Conservation (phyloP, 805 yeast genomes). For the Wickerhamiella siamensis region DNA sequence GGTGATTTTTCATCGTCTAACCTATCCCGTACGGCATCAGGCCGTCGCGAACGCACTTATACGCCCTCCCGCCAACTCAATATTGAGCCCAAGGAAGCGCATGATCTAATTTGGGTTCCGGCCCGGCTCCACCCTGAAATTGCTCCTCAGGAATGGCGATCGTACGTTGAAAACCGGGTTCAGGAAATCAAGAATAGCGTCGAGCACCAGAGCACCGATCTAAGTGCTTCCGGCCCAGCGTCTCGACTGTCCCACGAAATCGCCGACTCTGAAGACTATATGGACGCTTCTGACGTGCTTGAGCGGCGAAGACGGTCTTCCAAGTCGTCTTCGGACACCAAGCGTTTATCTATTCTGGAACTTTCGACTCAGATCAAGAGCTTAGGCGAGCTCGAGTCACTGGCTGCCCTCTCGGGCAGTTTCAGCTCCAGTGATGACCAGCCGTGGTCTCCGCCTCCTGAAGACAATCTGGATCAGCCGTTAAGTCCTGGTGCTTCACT, state of each 20-base stretch:
- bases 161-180: conserved; percentile 28
- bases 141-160: conserved; percentile 67
- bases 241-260: conserved; percentile 25
- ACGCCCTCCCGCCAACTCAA: conserved; percentile 2
- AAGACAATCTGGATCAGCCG: not conserved
- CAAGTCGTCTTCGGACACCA: conserved; percentile 7
- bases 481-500: conserved; percentile 3
- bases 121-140: conserved; percentile 87
- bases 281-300: conserved; percentile 24
- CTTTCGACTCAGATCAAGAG: conserved; percentile 58
- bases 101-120: conserved; percentile 79
- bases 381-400: conserved; percentile 45
- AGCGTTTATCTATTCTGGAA: conserved; percentile 21
- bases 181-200: conserved; percentile 21
- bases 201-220: conserved; percentile 10
- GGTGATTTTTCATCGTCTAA: too few species aligned
- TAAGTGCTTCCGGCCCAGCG: conserved; percentile 1
- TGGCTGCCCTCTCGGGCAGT: conserved; percentile 48
- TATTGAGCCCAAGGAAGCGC: conserved; percentile 1
- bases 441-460: not conserved
- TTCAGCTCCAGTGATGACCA: not conserved
- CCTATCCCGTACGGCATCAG: not conserved
- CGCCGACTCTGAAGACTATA: conserved; percentile 22
- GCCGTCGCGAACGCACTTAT: not conserved
- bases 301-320: conserved; percentile 17